A percentile compares a stretch with the other conserved stretches of the same genome.
phyloP scores from a whole-genome alignment of 768 basidiomycete genomes.

The Suillus subaureus region DNA sequence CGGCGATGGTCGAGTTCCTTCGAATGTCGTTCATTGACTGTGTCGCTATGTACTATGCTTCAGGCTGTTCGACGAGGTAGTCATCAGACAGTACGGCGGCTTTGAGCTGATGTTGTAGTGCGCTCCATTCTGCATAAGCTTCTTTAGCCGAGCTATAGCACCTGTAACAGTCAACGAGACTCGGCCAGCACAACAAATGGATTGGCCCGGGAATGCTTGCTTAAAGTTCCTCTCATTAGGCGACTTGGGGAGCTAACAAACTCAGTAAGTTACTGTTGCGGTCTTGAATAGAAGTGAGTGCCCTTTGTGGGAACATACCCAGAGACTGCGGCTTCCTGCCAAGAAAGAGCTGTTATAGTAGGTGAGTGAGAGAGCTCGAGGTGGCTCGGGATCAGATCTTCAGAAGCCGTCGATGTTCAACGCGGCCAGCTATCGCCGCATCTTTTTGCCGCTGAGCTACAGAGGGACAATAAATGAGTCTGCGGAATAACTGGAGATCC shows the following conservation, averaged over 20 bases:
- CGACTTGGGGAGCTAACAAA: background rate
- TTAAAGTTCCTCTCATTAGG: background rate
- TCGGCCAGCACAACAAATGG: background rate
- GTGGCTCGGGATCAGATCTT: slow-evolving; percentile 14
- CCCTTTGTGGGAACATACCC: background rate
- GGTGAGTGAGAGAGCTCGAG: background rate
- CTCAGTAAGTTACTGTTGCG: background rate
- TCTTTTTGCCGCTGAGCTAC: slow-evolving; percentile 73
- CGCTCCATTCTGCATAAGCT: too few relatives aligned
- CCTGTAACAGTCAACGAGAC: background rate
- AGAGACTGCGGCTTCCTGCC: background rate
- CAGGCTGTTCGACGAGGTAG: background rate
- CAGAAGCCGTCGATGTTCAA: slow-evolving; percentile 28
- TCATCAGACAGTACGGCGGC: slow-evolving; percentile 14
- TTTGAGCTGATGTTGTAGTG: slow-evolving; percentile 24
- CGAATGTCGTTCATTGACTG: background rate
- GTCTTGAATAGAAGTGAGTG: background rate
- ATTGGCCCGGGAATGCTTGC: slow-evolving; percentile 29
- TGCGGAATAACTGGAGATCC: slow-evolving; percentile 5
- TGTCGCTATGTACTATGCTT: background rate
- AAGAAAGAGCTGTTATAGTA: slow-evolving; percentile 19
- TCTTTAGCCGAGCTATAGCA: background rate
- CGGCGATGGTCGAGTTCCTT: background rate
- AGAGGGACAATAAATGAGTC: slow-evolving; percentile 9
- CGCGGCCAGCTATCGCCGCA: slow-evolving; percentile 24